These are phyloP conservation scores for Fusarium succisae DNA, from an alignment of 2,329 filamentous ascomycete species.

Conservation along the genomic window DNA sequence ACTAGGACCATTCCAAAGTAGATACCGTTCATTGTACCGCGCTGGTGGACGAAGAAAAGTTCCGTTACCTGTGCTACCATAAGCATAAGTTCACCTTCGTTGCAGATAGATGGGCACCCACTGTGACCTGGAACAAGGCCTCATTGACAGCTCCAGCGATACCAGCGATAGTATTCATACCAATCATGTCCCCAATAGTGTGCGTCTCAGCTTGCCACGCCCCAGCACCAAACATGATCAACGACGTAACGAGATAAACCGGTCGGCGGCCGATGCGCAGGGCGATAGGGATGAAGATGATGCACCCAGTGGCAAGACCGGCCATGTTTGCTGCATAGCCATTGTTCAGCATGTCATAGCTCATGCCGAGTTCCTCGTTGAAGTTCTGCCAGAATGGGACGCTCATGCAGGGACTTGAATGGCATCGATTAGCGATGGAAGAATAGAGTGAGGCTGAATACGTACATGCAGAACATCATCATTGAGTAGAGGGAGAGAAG, in stretches of 20 bases:
- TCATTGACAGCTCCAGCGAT: slow-evolving; percentile 51
- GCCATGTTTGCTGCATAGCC: slow-evolving; percentile 43
- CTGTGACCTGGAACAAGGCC: slow-evolving; percentile 50
- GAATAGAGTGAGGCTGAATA: rapidly evolving
- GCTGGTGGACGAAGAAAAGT: slow-evolving; percentile 45
- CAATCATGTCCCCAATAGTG: slow-evolving; percentile 32
- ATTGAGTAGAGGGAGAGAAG: slow-evolving; percentile 26
- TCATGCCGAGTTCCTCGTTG: slow-evolving; percentile 31
- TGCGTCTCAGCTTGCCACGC: slow-evolving; percentile 41
- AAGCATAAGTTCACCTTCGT: rapidly evolving
- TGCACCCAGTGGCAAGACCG: slow-evolving; percentile 44
- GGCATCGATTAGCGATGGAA: not conserved
- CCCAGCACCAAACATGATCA: slow-evolving; percentile 31
- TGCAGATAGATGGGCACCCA: not conserved
- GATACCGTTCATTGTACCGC: slow-evolving; percentile 44
- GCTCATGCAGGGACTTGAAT: slow-evolving; percentile 23
- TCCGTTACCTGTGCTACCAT: slow-evolving; percentile 25
- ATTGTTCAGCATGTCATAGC: slow-evolving; percentile 37
- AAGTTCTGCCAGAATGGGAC: slow-evolving; percentile 32
- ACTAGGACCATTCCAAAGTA: slow-evolving; percentile 30
- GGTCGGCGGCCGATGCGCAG: slow-evolving; percentile 46
- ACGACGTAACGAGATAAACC: slow-evolving; percentile 40
- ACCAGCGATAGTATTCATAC: slow-evolving; percentile 42
- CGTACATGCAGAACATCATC: slow-evolving; percentile 35
- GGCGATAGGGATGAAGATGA: slow-evolving; percentile 47